These are phyloP conservation scores for Prunus mongolica DNA, from an alignment of 306 rosid species.

Conservation along the genomic window DNA sequence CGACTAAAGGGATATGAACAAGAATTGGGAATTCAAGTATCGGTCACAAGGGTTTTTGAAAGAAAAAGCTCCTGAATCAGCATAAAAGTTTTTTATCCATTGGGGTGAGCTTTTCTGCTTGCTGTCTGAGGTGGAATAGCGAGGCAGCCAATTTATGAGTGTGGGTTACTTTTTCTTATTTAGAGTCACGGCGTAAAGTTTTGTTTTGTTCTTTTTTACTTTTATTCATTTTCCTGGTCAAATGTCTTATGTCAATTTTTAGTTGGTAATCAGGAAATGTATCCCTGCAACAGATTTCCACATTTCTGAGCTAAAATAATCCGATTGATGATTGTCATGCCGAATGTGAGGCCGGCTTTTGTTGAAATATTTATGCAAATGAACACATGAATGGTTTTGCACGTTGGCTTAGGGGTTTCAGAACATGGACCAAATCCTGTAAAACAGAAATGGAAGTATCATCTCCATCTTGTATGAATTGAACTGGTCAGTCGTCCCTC, in stretches of 20 bases:
- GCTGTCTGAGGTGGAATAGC: not conserved
- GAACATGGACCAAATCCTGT: too few species aligned
- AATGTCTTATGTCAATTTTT: not conserved
- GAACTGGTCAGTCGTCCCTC: too few species aligned
- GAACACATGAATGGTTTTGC: not conserved
- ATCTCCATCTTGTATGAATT: too few species aligned
- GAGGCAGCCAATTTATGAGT: not conserved
- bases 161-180: not conserved
- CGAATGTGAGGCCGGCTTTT: not conserved
- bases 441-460: too few species aligned
- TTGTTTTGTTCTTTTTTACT: not conserved
- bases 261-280: not conserved
- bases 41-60: not conserved
- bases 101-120: not conserved
- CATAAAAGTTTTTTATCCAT: not conserved
- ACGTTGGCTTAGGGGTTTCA: too few species aligned
- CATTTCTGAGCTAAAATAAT: not conserved
- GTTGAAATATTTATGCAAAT: not conserved
- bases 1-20: not conserved
- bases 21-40: not conserved
- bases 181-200: not conserved
- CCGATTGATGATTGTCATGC: not conserved
- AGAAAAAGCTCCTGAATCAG: not conserved
- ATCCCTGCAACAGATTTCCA: not conserved
- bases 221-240: not conserved